Base-by-base conservation (phyloP, 345 rosid genomes). In the Adansonia digitata region DNA sequence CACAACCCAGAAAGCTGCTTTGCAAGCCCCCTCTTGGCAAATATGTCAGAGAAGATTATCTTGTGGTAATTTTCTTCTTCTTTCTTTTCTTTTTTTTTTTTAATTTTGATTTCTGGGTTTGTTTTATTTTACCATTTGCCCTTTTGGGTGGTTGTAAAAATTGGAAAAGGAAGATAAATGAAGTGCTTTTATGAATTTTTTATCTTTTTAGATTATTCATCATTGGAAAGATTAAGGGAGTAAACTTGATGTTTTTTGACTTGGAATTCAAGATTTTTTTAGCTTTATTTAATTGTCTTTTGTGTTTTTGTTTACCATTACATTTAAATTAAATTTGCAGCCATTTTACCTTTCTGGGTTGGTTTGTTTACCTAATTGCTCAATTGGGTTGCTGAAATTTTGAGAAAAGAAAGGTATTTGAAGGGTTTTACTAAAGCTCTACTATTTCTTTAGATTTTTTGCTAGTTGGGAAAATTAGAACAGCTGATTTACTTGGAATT, bases 1-100 rank as follows among this genome's bases (percentile, higher is more conserved):
- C 83, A 26, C 85, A 39, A 0, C 87, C 88, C 55, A 85, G 85
- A 78, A 92, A 80, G 91, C 77, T 88, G 79, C 91, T 88, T 43
- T 86, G 97, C 80, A 72, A 72, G 68, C 91, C 97, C n/a, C 91
- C 94, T 73, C 89, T 66, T 1, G 97, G 97, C 3, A 94, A 94
- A 83, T 71, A 82, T 74, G 83, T 92, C 59, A 83, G 90, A 77
- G 94, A 92, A 78, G 97, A 94, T 79, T 92, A 92, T 79, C 92
- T 89, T 73, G 97, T 94, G 94, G 98, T 92, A 85, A 8, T 7
- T 82, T 13, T 71, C 53, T 39, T 40, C 35, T 68, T 51, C 5
- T 69, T 7, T 39, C 15, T 15, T 24, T n/a, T n/a, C n/a, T n/a
- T n/a, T n/a, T n/a, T n/a, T 57, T 27, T 59, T 7, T n/a, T n/a